Percentiles rank a stretch among this genome's conserved stretches.
phyloP scores from a whole-genome alignment of 345 rosid species.

The Psidium guajava region DNA sequence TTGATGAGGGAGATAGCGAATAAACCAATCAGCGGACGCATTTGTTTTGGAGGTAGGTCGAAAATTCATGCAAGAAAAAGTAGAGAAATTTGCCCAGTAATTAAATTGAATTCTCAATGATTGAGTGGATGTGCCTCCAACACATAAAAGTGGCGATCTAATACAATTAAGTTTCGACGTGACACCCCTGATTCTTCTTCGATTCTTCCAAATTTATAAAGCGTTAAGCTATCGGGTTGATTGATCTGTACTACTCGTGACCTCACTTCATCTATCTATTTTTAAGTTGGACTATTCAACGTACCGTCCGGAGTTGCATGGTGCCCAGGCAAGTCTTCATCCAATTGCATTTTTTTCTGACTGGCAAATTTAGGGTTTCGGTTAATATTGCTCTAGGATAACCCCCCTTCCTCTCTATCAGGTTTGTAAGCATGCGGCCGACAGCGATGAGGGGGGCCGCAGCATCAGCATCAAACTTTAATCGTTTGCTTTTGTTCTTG shows the following conservation, averaged over 20 bases:
- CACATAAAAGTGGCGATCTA: not conserved
- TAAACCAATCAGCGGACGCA: not conserved
- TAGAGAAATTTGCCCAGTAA: not conserved
- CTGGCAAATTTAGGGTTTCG: no score
- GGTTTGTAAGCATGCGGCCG: not conserved
- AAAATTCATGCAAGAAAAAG: not conserved
- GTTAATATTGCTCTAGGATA: no score
- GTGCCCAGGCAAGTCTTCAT: not conserved
- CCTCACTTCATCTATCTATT: not conserved
- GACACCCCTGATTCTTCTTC: not conserved
- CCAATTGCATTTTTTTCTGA: no score
- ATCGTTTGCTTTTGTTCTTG: not conserved
- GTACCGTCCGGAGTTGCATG: accelerated
- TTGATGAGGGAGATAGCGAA: not conserved
- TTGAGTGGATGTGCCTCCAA: not conserved
- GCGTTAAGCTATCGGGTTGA: not conserved
- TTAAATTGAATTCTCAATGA: not conserved
- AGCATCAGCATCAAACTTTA: not conserved
- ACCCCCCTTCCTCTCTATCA: not conserved
- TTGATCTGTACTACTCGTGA: not conserved
- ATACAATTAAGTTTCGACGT: not conserved
- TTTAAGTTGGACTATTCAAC: not conserved
- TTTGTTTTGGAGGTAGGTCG: no score
- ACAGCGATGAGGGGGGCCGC: not conserved
- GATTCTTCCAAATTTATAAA: not conserved